A percentile compares a stretch with the other conserved stretches of the same genome.
Evolutionary conservation across 2,329 filamentous ascomycete species (phyloP).

Genomic region (Stachybotrys elegans): DNA sequence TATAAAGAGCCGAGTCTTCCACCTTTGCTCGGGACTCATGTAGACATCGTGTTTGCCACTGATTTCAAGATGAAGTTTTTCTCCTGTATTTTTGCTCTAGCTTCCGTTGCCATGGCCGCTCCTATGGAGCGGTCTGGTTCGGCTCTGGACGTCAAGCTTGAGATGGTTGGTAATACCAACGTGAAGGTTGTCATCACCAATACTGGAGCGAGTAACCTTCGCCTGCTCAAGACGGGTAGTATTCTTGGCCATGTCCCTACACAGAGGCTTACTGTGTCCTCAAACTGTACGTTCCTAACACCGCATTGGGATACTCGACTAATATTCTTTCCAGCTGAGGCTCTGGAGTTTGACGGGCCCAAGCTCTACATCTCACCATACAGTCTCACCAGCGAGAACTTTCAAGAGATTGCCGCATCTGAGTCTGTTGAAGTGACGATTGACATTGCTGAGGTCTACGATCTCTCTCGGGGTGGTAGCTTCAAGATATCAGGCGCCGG

Average conservation of each 20-base stretch:
- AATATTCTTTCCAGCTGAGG: conserved; percentile 24
- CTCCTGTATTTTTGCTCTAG: conserved; percentile 26
- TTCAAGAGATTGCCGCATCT: conserved; percentile 42
- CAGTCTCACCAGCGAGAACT: conserved; percentile 41
- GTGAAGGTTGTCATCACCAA: conserved; percentile 51
- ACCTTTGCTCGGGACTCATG: too few relatives aligned
- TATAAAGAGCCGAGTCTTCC: too few relatives aligned
- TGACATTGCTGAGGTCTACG: conserved; percentile 51
- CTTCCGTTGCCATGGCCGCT: conserved; percentile 27
- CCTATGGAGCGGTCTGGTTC: conserved; percentile 32
- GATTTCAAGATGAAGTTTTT: conserved; percentile 35
- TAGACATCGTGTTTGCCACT: too few relatives aligned
- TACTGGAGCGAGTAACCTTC: conserved; percentile 41
- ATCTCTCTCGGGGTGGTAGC: conserved; percentile 44
- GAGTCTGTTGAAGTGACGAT: conserved; percentile 48
- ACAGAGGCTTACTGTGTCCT: conserved; percentile 47
- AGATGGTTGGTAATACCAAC: conserved; percentile 44
- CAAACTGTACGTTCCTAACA: conserved; percentile 31
- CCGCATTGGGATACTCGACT: too few relatives aligned
- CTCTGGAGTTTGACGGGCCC: conserved; percentile 48
- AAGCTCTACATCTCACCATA: conserved; percentile 41
- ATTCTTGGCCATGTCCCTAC: conserved; percentile 47
- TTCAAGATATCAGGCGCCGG: conserved; percentile 54
- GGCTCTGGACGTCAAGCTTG: conserved; percentile 39
- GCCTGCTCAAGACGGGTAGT: conserved; percentile 48